Conservation (phyloP, 345 rosid genomes). For the Microcos paniculata region DNA sequence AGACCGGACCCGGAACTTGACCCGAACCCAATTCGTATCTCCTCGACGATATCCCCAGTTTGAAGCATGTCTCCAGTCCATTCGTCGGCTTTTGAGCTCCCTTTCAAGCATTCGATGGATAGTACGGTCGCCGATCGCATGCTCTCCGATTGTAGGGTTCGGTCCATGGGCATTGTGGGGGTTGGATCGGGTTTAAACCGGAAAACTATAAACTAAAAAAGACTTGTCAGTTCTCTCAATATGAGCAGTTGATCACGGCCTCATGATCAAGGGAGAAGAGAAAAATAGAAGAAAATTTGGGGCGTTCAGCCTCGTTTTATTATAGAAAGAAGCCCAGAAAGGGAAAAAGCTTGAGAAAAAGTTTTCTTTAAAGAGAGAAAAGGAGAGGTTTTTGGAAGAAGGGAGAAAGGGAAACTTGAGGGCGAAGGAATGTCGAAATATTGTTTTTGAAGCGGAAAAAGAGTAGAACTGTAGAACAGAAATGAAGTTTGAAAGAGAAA, state of each 20-base stretch:
- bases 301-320: neutral
- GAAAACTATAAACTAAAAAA: neutral
- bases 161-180: conserved; percentile 47
- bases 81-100: conserved; percentile 87
- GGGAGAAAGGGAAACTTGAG: neutral
- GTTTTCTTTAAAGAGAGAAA: neutral
- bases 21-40: conserved; percentile 69
- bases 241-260: no score
- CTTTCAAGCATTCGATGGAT: conserved; percentile 86
- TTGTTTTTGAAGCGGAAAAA: neutral
- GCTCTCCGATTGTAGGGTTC: conserved; percentile 42
- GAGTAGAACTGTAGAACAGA: no score
- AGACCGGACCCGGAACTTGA: conserved; percentile 33
- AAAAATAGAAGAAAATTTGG: neutral
- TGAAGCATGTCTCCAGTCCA: conserved; percentile 98
- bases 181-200: neutral
- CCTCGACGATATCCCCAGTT: conserved; percentile 97
- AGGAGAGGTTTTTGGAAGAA: neutral
- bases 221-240: neutral
- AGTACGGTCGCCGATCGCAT: conserved; percentile 45
- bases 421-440: neutral
- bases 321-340: neutral
- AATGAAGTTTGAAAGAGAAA: neutral
- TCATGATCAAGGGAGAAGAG: neutral
- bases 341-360: neutral